Evolutionary conservation across 192 early-diverging fungal species (phyloP), one percentile per base, ranked within the genome.

Genomic region (Rhizophagus prolifer): DNA sequence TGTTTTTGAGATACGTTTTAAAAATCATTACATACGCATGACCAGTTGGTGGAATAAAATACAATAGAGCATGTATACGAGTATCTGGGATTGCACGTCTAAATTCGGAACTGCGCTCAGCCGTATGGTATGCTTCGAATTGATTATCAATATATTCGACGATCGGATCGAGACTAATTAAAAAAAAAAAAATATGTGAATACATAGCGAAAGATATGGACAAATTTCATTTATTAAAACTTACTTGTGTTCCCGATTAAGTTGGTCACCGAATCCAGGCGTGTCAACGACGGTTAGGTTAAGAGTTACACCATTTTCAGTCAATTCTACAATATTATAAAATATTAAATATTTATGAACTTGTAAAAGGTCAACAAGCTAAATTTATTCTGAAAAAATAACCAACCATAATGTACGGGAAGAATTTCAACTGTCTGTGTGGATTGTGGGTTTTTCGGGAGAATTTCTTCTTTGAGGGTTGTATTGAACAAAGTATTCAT

Each of bases 401-500:
- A 64, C 64, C 28, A 81, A 93, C 92, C 94, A 83, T 90, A 95
- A 71, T 92, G 90, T 16, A 94, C 86, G 26, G 92, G 94, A 64
- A 85, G 81, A 76, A 98, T 96, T 83, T 95, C 90, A 19, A 94
- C 94, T 10, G 97, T 97, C 86, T 97, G 92, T 78, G 92, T 90
- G 9, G 85, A 62, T 61, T 87, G 80, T 1, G 86, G 79, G 62
- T 84, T 85, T 61, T 83, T 84, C 50, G 84, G 82, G 31, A 84
- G 82, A 59, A 89, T 88, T 75, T 92, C 92, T 75, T 97, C 95
- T 66, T 93, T 88, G 65, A 98, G 86, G 75, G 97, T 93, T 25
- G 96, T 94, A 70, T 96, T 93, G 86, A 99, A 96, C 66, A 99
- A 88, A 9, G 97, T 99, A 88, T 99, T 98, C 90, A 99, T 93